These are phyloP conservation scores for Colletotrichum chrysophilum DNA, from an alignment of 2,329 filamentous ascomycete species.

Conservation along the genomic window DNA sequence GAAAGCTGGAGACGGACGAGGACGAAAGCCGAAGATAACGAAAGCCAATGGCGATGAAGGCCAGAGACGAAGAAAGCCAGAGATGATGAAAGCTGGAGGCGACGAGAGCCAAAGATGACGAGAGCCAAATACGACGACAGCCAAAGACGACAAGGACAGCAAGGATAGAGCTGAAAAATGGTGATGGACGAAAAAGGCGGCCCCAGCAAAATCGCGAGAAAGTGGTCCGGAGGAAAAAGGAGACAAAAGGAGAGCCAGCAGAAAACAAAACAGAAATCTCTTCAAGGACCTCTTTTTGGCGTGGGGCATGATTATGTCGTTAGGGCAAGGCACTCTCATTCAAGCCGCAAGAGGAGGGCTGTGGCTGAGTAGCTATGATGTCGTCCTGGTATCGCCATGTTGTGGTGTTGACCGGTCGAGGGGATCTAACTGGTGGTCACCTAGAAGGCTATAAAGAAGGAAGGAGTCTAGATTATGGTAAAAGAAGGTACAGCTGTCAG, in stretches of 20 bases:
- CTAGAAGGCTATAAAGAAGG: neutral
- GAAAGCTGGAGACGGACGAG: neutral
- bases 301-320: neutral
- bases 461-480: neutral
- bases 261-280: neutral
- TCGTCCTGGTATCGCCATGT: neutral
- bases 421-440: neutral
- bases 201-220: neutral
- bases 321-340: neutral
- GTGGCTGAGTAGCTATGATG: neutral
- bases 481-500: neutral
- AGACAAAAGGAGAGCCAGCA: neutral
- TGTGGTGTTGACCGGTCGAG: neutral
- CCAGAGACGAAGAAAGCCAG: too few species aligned
- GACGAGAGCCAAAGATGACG: neutral
- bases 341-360: neutral
- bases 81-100: rapidly evolving
- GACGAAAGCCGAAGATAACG: neutral
- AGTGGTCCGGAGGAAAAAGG: neutral
- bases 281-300: neutral
- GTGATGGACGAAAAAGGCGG: neutral
- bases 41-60: too few species aligned
- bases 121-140: neutral
- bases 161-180: neutral
- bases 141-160: neutral